Conservation (phyloP, 768 basidiomycete species). For the Exsudoporus frostii region DNA sequence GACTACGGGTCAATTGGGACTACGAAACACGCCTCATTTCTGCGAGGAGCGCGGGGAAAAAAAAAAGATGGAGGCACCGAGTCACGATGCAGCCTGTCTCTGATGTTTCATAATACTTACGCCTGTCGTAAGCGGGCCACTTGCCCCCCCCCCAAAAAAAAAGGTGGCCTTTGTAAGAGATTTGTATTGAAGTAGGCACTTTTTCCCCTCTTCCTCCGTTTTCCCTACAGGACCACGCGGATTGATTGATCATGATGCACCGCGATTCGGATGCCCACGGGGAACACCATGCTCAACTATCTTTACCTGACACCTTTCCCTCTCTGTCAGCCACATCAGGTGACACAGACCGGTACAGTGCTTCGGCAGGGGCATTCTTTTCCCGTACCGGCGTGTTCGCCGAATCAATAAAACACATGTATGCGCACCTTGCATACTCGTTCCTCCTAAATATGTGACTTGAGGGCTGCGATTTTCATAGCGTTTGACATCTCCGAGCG, state of each 20-base stretch:
- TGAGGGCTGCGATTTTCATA: neutral
- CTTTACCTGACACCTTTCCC: neutral
- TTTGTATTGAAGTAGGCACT: neutral
- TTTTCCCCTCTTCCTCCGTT: neutral
- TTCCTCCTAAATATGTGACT: neutral
- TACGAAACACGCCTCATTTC: conserved; percentile 8
- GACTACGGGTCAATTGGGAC: neutral
- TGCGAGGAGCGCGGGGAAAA: neutral
- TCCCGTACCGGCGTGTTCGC: neutral
- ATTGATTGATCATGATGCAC: no score
- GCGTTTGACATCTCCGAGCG: conserved; percentile 5
- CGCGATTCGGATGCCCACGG: no score
- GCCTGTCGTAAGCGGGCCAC: conserved; percentile 2
- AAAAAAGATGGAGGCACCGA: neutral
- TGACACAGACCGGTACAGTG: neutral
- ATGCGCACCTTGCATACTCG: neutral
- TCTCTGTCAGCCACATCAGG: neutral
- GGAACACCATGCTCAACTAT: no score
- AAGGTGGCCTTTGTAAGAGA: neutral
- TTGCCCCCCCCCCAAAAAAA: no score
- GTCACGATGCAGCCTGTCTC: conserved; percentile 3
- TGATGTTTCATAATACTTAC: conserved; percentile 2
- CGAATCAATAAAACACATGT: neutral
- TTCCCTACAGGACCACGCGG: neutral
- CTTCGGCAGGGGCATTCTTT: neutral